Conservation (phyloP, 495 filamentous ascomycete species). For the Podospora anserina region DNA sequence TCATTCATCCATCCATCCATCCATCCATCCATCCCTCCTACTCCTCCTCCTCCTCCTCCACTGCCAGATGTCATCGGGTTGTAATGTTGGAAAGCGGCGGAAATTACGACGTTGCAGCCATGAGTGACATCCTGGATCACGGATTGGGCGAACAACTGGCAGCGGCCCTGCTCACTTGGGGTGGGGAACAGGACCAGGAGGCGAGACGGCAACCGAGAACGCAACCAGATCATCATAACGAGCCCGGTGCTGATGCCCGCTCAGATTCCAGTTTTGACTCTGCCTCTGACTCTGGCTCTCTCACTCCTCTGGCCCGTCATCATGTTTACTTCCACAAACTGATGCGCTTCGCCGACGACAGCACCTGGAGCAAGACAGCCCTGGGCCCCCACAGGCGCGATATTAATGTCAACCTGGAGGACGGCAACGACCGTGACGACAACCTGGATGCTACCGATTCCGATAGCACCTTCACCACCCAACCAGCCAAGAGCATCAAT, state of each 20-base stretch:
- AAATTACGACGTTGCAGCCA: slow-evolving; percentile 24
- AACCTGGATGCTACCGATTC: neutral
- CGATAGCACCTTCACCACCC: neutral
- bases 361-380: neutral
- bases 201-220: neutral
- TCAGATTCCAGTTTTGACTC: neutral
- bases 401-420: slow-evolving; percentile 18
- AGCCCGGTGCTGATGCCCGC: neutral
- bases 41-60: neutral
- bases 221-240: neutral
- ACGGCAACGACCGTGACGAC: neutral
- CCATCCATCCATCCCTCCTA: neutral
- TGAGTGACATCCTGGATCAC: slow-evolving; percentile 16
- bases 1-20: no score
- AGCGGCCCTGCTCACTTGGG: slow-evolving; percentile 9
- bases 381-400: slow-evolving; percentile 14
- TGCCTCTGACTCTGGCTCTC: neutral
- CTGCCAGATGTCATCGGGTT: neutral
- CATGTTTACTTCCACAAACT: slow-evolving; percentile 22
- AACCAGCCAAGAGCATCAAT: neutral
- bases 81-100: slow-evolving; percentile 6
- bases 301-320: slow-evolving; percentile 4
- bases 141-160: slow-evolving; percentile 12
- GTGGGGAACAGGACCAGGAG: slow-evolving; percentile 6
- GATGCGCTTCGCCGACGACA: slow-evolving; percentile 23